These are phyloP conservation scores for Capsicum chinense DNA, from an alignment of 257 asterid species.

Conservation along the genomic window DNA sequence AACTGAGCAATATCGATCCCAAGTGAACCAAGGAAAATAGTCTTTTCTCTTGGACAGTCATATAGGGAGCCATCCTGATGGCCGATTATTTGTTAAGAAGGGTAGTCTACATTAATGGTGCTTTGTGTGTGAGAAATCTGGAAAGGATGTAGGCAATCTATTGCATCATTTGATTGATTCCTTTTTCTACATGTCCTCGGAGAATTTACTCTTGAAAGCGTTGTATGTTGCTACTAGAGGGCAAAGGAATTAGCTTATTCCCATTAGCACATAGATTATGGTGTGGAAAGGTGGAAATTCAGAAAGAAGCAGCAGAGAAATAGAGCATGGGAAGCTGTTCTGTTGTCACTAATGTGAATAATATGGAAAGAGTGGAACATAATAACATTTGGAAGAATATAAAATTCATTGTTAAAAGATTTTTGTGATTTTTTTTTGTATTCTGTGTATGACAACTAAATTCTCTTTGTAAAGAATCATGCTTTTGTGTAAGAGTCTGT, in stretches of 20 bases:
- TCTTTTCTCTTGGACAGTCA: neutral
- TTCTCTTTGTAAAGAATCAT: conserved; percentile 16
- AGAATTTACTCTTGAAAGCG: too few relatives aligned
- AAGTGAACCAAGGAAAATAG: neutral
- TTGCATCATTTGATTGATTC: neutral
- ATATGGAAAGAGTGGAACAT: conserved; percentile 2
- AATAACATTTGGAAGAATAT: neutral
- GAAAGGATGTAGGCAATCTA: conserved; percentile 1
- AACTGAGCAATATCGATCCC: neutral
- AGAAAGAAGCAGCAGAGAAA: neutral
- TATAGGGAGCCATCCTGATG: neutral
- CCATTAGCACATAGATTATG: neutral
- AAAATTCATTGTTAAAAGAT: neutral
- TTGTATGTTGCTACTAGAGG: too few relatives aligned
- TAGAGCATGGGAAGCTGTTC: conserved; percentile 13
- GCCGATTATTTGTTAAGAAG: neutral
- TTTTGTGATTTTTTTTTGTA: neutral
- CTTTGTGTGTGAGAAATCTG: neutral
- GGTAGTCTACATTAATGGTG: neutral
- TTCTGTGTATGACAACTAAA: neutral
- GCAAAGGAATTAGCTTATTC: too few relatives aligned
- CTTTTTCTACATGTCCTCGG: too few relatives aligned
- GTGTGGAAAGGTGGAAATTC: conserved; percentile 8
- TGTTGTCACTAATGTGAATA: neutral
- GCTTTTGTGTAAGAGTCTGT: conserved; percentile 16